These are phyloP conservation scores for Lodderomyces metapsilosis DNA, from an alignment of 1,139 yeast species.

Conservation along the genomic window DNA sequence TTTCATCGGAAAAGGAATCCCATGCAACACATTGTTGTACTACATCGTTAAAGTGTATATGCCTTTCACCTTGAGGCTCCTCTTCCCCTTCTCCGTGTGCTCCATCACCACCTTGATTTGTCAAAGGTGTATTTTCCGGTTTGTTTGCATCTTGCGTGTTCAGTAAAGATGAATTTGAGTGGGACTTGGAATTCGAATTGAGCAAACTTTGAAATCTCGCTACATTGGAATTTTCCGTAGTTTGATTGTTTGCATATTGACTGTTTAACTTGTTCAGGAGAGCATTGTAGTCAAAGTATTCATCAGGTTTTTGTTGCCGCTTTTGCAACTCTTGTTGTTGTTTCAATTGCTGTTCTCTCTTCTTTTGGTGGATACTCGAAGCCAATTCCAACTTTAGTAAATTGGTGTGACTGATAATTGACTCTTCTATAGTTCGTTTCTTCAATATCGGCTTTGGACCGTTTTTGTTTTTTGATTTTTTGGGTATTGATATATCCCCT, in stretches of 20 bases:
- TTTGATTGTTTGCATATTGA: slow-evolving; percentile 39
- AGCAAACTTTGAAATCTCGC: slow-evolving; percentile 16
- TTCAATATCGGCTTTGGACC: slow-evolving; percentile 76
- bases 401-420: slow-evolving; percentile 60
- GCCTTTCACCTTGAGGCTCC: slow-evolving; percentile 38
- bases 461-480: slow-evolving; percentile 14
- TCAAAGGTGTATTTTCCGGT: not conserved
- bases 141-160: slow-evolving; percentile 4
- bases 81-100: not conserved
- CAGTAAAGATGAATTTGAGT: slow-evolving; percentile 8
- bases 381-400: slow-evolving; percentile 48
- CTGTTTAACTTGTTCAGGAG: slow-evolving; percentile 60
- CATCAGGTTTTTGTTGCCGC: slow-evolving; percentile 26
- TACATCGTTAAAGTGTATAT: slow-evolving; percentile 86
- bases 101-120: not conserved
- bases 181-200: slow-evolving; percentile 4
- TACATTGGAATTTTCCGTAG: slow-evolving; percentile 13
- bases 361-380: slow-evolving; percentile 32
- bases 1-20: slow-evolving; percentile 41
- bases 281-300: slow-evolving; percentile 54
- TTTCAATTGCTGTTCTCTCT: slow-evolving; percentile 15
- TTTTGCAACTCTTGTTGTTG: slow-evolving; percentile 17
- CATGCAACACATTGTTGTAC: slow-evolving; percentile 90
- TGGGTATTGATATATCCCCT: slow-evolving; percentile 39
- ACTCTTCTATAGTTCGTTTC: slow-evolving; percentile 76